Evolutionary conservation across 2,329 filamentous ascomycete species (phyloP), one percentile per base, ranked within the genome.

Genomic region (Diplodia scrobiculata): DNA sequence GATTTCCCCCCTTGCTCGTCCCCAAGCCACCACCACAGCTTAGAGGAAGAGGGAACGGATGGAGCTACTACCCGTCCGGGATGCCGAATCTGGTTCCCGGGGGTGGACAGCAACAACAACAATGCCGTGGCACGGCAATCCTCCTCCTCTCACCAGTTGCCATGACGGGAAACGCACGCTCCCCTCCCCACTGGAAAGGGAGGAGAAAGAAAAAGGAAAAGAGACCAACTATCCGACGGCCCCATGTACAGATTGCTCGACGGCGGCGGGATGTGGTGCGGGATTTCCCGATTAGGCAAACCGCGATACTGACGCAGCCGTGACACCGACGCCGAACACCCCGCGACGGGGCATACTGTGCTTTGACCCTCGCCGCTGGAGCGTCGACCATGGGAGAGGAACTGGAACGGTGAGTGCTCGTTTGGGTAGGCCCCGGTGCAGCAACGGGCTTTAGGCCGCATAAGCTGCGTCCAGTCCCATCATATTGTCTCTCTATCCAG

Each of bases 31-130:
- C 54, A 58, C 53, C 27, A 14, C 5, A 32, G n/a, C 53, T 6
- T 14, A 38, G 34, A 25, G 21, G n/a, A n/a, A 21, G 21, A 21
- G 32, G 11, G 17, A 53, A 9, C 14, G 14, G n/a, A 13, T 19
- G 38, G 9, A 32, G 38, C 41, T 45, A 45, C 41, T 19, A 19
- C 17, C 41, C 41, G 41, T 45, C 55, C 55, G 55, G 55, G 38
- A 47, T 59, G 55, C 55, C 55, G 55, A 48, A 59, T 45, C 9
- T 25, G 55, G 55, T 9, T 47, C 41, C 55, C 55, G 55, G 21
- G 32, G 5, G 52, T 19, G 19, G 52, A 54, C 36, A 27, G 14
- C 10, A 32, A 32, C 10, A 27, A 21, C 10, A 32, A 32, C 10
- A 10, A 2, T 47, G 55, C 14, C 55, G 55, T 48, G 55, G 38